Base-by-base conservation (phyloP, 768 basidiomycete genomes). In the Rhizopogon sp. region DNA sequence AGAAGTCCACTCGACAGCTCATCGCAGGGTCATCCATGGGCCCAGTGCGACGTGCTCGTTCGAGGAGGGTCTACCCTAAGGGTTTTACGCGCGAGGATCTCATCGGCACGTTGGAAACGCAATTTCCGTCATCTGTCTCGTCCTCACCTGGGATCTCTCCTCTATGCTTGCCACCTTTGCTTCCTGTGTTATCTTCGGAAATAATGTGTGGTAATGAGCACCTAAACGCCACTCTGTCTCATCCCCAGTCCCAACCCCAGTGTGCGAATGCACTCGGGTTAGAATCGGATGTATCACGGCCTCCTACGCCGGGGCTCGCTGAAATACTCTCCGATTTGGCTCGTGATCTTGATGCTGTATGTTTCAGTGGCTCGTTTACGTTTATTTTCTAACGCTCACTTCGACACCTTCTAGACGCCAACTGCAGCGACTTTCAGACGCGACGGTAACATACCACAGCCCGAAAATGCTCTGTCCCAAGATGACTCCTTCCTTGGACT, bases 21-120 rank as follows among this genome's bases (percentile, higher is more conserved):
- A 63, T 75, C 25, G 73, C 75, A 59, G 65, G 56, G 45, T 76
- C 72, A n/a, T 66, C 76, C 17, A 64, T 67, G 16, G 59, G 66
- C n/a, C 69, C 71, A 14, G 59, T 67, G 17, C 73, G 74, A 29
- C 67, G 64, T 43, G 60, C 51, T 28, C 64, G 71, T 56, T 70
- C 68, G 51, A 52, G 58, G 29, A 71, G 66, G 62, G 54, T 57
- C 31, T 67, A 68, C 50, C 61, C 37, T 6, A 10, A 8, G 35
- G 17, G 33, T 45, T 43, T 42, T 58, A 58, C 53, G 55, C 47
- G 35, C 28, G 58, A 59, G 5, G 42, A 54, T 52, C 60, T 57
- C 56, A 62, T 61, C 43, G 51, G 52, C 5, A 53, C 56, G 22
- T 44, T 60, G 13, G 53, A 42, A 20, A 54, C 56, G 17, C 39